A percentile compares a stretch with the other conserved stretches of the same genome.
Evolutionary conservation across 2,329 filamentous ascomycete species (phyloP).

Genomic region (Lachnellula cervina): DNA sequence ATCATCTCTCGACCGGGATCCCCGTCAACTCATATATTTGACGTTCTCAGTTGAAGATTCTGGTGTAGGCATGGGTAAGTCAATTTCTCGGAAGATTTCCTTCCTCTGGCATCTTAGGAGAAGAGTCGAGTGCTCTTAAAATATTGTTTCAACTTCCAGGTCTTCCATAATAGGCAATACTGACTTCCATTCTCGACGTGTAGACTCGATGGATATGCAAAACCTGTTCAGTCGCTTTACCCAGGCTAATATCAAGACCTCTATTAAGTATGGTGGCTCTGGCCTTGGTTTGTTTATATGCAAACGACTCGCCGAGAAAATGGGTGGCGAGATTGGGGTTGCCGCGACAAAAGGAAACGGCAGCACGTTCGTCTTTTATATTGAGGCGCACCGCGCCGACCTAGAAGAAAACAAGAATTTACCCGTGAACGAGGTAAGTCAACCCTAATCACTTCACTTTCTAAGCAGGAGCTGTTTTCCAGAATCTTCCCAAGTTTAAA

Average conservation of each 20-base stretch:
- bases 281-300: conserved; percentile 78
- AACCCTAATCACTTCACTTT: too few relatives aligned
- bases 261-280: conserved; percentile 70
- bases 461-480: too few relatives aligned
- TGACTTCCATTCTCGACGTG: too few relatives aligned
- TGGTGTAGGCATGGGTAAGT: conserved; percentile 59
- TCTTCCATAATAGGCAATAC: too few relatives aligned
- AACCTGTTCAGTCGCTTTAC: conserved; percentile 73
- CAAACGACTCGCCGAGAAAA: conserved; percentile 71
- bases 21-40: conserved; percentile 55
- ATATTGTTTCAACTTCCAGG: too few relatives aligned
- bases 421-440: neutral
- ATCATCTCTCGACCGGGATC: conserved; percentile 24
- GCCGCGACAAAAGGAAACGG: conserved; percentile 63
- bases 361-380: conserved; percentile 71
- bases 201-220: conserved; percentile 33
- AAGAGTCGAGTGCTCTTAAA: too few relatives aligned
- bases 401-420: neutral
- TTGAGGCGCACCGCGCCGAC: conserved; percentile 45
- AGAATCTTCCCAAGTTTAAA: too few relatives aligned
- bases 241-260: conserved; percentile 70
- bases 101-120: too few relatives aligned
- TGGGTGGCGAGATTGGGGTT: conserved; percentile 76
- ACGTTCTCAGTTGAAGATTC: conserved; percentile 72
- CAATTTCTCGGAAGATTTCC: too few relatives aligned